Conservation (phyloP, 2,329 filamentous ascomycete genomes). For the Pochonia chlamydosporia region DNA sequence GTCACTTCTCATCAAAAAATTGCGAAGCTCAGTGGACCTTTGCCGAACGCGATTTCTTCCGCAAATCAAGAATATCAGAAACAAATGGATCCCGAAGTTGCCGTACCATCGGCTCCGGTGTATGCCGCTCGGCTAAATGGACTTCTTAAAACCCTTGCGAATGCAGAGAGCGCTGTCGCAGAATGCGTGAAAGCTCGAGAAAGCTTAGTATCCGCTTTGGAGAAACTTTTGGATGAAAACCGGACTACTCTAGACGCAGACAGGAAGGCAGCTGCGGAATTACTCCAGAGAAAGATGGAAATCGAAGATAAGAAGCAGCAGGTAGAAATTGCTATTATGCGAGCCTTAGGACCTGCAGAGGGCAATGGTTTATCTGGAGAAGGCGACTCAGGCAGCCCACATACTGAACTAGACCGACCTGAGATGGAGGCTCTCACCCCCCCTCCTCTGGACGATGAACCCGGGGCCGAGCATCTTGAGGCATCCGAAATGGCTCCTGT, state of each 20-base stretch:
- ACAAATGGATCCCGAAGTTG: constrained; percentile 63
- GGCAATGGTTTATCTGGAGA: constrained; percentile 42
- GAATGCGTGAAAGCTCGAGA: constrained; percentile 84
- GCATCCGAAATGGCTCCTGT: constrained; percentile 11
- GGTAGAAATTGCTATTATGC: constrained; percentile 88
- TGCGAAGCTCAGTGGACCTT: constrained; percentile 63
- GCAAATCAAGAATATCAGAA: constrained; percentile 83
- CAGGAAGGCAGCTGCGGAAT: constrained; percentile 55
- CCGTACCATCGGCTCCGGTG: constrained; percentile 76
- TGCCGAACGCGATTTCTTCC: constrained; percentile 60
- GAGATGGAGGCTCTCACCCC: constrained; percentile 84
- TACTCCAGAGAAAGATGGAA: constrained; percentile 61
- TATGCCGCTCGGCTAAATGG: constrained; percentile 85
- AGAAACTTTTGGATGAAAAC: constrained; percentile 74
- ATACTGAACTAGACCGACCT: constrained; percentile 63
- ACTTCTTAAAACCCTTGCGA: constrained; percentile 82
- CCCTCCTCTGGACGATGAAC: constrained; percentile 50
- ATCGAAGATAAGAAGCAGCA: constrained; percentile 81
- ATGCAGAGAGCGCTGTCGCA: constrained; percentile 81
- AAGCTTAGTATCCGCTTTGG: constrained; percentile 70
- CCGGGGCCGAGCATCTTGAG: constrained; percentile 9
- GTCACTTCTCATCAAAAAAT: constrained; percentile 67
- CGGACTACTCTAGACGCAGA: constrained; percentile 65
- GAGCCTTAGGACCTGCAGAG: constrained; percentile 63
- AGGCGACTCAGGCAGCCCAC: constrained; percentile 38